Evolutionary conservation across 352 stramenopile genomes (phyloP).

Genomic region (Globisporangium echinulatum): DNA sequence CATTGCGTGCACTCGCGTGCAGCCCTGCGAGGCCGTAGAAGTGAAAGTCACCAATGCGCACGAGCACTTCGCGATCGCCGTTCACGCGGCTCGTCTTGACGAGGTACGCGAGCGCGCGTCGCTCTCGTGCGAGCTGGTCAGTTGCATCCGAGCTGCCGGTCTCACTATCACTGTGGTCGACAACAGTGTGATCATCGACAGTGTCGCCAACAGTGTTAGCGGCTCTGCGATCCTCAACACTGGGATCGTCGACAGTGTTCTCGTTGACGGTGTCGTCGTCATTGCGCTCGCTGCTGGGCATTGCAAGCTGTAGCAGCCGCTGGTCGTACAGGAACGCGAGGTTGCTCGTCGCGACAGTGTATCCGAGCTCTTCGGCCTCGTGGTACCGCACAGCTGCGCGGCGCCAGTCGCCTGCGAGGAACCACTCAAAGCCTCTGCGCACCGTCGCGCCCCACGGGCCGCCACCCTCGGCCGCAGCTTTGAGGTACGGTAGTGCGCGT

Average conservation of each 20-base stretch:
- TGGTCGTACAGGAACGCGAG: constrained; percentile 74
- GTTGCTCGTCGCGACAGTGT: constrained; percentile 60
- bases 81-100: constrained; percentile 24
- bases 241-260: constrained; percentile 7
- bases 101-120: constrained; percentile 36
- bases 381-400: constrained; percentile 53
- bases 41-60: constrained; percentile 71
- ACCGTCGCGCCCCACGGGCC: constrained; percentile 56
- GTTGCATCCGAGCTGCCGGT: constrained; percentile 14
- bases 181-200: not conserved
- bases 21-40: constrained; percentile 63
- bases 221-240: too few species aligned
- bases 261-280: too few species aligned
- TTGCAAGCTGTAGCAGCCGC: constrained; percentile 20
- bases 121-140: too few species aligned
- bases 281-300: not conserved
- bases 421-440: constrained; percentile 62
- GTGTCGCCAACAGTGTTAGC: not conserved
- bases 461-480: constrained; percentile 53
- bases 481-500: constrained; percentile 39
- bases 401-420: constrained; percentile 30
- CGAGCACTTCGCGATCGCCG: constrained; percentile 47
- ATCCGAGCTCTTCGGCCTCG: constrained; percentile 56
- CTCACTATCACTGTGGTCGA: too few species aligned
- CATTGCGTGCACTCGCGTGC: constrained; percentile 19